Base-by-base conservation (phyloP, 805 yeast species). In the Debaryomyces tyrocola region DNA sequence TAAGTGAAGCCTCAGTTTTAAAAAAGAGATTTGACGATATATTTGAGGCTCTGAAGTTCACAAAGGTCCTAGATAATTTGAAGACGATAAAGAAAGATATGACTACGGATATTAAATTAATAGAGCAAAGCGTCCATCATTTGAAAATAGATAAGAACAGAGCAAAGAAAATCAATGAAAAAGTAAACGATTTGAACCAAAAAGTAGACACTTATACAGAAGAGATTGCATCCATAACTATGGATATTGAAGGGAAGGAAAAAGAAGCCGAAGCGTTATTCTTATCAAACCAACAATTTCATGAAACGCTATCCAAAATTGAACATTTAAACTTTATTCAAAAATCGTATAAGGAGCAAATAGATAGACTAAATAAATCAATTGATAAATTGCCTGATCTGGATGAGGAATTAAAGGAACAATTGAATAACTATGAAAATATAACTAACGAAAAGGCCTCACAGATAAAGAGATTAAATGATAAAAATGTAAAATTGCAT, bases 11-110 rank as follows among this genome's bases (percentile, higher is more conserved):
- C 1, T 77, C 96, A 2, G 78, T 78, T 10, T 75, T 94, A 61
- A 95, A 94, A 67, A 91, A 91, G 67, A 79, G 92, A 44, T 95
- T 94, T 58, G 99, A 94, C 64, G 99, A 94, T 64, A 92, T 94
- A 7, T 94, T 94, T 59, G 97, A 94, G 66, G 97, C 97, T 0
- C 80, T 90, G 54, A 90, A 89, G 63, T 95, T 87, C 59, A 90
- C 97, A 0, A 92, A 89, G 60, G 96, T 94, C 0, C 70, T 94
- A 33, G 97, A 91, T 48, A 81, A 80, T 44, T 73, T 94, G 57
- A 91, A 90, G 59, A 64, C 63, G 1, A 79, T 90, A 36, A 80
- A 87, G 44, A 92, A 91, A 57, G 95, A 89, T 37, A 80, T 89
- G 79, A 70, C 82, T 9, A 70, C 75, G 1, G 96, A 90, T 48